Percentiles rank a stretch among this genome's conserved stretches.
Evolutionary conservation across 202 grass and related monocot genomes (phyloP).

Genomic region (Hordeum pubiflorum): DNA sequence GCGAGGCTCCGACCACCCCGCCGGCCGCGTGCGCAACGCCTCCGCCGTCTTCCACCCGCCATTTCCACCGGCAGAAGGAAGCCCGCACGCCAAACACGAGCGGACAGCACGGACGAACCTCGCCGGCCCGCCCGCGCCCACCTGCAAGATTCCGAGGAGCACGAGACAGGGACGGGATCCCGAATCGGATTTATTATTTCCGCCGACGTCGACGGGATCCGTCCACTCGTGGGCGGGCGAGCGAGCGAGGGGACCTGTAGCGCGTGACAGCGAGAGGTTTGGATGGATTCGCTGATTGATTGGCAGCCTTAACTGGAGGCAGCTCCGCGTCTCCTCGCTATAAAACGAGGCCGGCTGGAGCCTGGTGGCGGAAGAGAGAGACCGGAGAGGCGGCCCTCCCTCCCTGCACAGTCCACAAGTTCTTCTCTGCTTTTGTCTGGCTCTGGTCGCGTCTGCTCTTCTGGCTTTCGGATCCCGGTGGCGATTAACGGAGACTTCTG

Average conservation of each 20-base stretch:
- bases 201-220: constrained; percentile 15
- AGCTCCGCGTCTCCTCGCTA: constrained; percentile 22
- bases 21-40: neutral
- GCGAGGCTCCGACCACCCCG: neutral
- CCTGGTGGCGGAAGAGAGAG: neutral
- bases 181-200: neutral
- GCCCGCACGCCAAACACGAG: neutral
- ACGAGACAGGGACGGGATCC: neutral
- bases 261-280: constrained; percentile 13
- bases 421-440: neutral
- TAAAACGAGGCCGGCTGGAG: constrained; percentile 20
- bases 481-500: neutral
- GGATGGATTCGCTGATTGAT: neutral
- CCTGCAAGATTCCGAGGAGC: constrained; percentile 20
- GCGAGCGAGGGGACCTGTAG: neutral
- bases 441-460: neutral
- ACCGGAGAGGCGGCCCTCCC: neutral
- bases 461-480: constrained; percentile 3
- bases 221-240: neutral
- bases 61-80: neutral
- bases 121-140: neutral
- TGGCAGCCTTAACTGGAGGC: constrained; percentile 15
- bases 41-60: neutral
- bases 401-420: constrained; percentile 7
- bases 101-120: neutral